phyloP scores from a whole-genome alignment of 169 alveolate species.

The Theileria luwenshuni region DNA sequence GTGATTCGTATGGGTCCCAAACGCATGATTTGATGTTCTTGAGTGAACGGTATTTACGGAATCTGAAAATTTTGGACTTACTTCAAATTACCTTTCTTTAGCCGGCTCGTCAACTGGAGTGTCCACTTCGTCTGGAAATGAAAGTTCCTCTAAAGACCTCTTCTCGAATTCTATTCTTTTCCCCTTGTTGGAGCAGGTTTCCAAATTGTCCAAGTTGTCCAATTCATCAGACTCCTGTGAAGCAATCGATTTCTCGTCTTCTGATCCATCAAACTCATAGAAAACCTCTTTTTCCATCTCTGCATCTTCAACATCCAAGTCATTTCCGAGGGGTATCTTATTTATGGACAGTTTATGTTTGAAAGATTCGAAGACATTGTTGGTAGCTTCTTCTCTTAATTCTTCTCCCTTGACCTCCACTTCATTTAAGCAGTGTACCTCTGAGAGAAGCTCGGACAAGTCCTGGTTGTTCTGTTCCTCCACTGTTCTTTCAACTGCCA shows the following conservation, averaged over 20 bases:
- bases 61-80: conserved; percentile 71
- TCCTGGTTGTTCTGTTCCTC: conserved; percentile 60
- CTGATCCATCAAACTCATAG: conserved; percentile 19
- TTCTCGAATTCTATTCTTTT: conserved; percentile 58
- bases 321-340: conserved; percentile 3
- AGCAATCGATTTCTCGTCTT: conserved; percentile 11
- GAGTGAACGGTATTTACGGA: conserved; percentile 87
- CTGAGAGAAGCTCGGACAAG: conserved; percentile 37
- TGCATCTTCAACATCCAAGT: conserved; percentile 28
- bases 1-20: conserved; percentile 92
- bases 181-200: conserved; percentile 10
- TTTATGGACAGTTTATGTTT: neutral
- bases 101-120: conserved; percentile 81
- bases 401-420: neutral
- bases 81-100: conserved; percentile 42
- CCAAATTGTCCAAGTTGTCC: conserved; percentile 45
- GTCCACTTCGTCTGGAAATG: conserved; percentile 91
- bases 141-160: conserved; percentile 53
- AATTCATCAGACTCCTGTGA: conserved; percentile 39
- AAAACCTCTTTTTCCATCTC: conserved; percentile 38
- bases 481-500: conserved; percentile 31
- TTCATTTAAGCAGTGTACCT: conserved; percentile 45
- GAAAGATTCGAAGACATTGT: conserved; percentile 3
- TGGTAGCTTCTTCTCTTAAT: neutral
- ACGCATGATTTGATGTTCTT: conserved; percentile 86